Evolutionary conservation across 2,329 filamentous ascomycete species (phyloP), one percentile per base, ranked within the genome.

Genomic region (Plenodomus tracheiphilus): DNA sequence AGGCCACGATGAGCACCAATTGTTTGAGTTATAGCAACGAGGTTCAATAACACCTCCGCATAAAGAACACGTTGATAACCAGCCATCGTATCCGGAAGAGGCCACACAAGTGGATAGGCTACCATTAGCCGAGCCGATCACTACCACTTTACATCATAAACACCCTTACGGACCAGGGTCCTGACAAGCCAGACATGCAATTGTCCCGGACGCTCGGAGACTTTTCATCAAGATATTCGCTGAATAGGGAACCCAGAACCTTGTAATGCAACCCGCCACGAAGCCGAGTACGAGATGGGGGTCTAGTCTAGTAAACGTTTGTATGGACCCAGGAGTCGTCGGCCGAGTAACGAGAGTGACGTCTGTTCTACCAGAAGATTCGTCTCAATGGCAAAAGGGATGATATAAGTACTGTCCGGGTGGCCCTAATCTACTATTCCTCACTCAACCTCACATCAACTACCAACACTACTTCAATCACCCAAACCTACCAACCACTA

Each of bases 331-430:
- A 32, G 28, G 9, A 32, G 6, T 17, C 11, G 45, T 40, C 18
- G 37, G 17, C 43, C 35, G 41, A 42, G 49, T 55, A 43, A 55
- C 46, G 49, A 37, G 35, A 15, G 35, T 37, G 18, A 17, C 18
- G 30, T 20, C n/a, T 38, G 8, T 32, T n/a, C 16, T 25, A 43
- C 30, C 17, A 36, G 17, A 19, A 37, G 30, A 19, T 39, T 42
- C 15, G 34, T 41, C 17, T 11, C 4, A 11, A 32, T 32, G 6
- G 28, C 28, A 32, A 4, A 32, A 4, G 28, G 28, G 15, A 41
- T 34, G 41, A 44, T 54, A 61, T 57, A 59, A 61, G 56, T 56
- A 55, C 25, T 38, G 25, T 22, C 34, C 37, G 35, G 16, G 17
- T 16, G 11, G 16, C 18, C 19, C 15, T 16, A 18, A 37, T 45